Evolutionary conservation across 768 basidiomycete genomes (phyloP), one percentile per base, ranked within the genome.

Genomic region (Suillus decipiens): DNA sequence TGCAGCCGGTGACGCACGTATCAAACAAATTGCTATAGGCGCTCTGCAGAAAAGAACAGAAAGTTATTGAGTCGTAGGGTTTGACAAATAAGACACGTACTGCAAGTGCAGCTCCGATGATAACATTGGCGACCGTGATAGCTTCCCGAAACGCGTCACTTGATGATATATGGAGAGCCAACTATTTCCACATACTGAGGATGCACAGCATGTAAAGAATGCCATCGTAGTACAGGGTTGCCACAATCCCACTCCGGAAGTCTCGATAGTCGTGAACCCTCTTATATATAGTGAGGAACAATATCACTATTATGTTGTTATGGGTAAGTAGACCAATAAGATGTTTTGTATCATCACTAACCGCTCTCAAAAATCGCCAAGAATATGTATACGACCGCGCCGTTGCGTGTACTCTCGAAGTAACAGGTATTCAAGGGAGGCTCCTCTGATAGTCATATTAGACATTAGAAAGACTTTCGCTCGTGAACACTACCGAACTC

Each of bases 121-220:
- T 19, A 7, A 63, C 11, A n/a, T 71, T 71, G 24, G 59, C 5
- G 10, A 70, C 37, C 4, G 67, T 63, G 61, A 71, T 53, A 24
- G 56, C 69, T 70, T 19, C 17, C 2, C 17, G 14, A 10, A 11
- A 51, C 8, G 51, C 59, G 7, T 70, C 47, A 5, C 22, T 5
- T 15, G 0, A 15, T 9, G 1, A 11, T 0, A 56, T 11, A 22
- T 17, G 1, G 9, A 24, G 12, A 3, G 8, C 1, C 14, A 28
- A 39, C 14, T 17, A 1, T 48, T 9, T 28, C 5, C 6, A 39
- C 67, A 50, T 47, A 70, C 69, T 24, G 34, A 64, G 60, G 19
- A 71, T 67, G 34, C 64, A 69, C 43, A 45, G 0, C 17, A 71
- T 56, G 17, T 70, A 71, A 45, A 70, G 11, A 59, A 71, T 62